Conservation (phyloP, 257 asterid species). For the Solanum verrucosum region DNA sequence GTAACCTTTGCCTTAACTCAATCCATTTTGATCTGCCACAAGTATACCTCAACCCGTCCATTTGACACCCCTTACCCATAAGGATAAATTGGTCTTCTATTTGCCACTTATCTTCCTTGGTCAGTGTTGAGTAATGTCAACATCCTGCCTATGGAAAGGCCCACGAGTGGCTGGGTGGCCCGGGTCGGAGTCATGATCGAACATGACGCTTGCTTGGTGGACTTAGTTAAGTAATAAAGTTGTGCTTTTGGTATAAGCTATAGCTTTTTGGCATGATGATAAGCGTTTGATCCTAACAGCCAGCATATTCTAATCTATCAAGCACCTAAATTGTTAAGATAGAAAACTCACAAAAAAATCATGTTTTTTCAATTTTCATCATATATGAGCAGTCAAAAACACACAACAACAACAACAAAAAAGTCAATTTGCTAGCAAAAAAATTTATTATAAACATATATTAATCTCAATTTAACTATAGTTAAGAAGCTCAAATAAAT, state of each 20-base stretch:
- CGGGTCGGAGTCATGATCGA: not conserved
- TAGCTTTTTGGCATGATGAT: not conserved
- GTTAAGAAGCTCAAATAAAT: not conserved
- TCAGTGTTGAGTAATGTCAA: not conserved
- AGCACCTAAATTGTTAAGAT: not conserved
- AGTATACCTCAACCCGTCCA: not conserved
- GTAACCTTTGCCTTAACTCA: not conserved
- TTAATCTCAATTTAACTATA: not conserved
- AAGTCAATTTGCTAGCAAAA: not conserved
- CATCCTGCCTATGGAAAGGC: not conserved
- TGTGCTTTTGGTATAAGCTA: not conserved
- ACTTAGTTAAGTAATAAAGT: not conserved
- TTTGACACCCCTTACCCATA: not conserved
- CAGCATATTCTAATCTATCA: not conserved
- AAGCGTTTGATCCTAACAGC: not conserved
- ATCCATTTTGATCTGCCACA: not conserved
- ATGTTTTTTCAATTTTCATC: not conserved
- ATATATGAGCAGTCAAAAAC: not conserved
- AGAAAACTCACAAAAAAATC: not conserved
- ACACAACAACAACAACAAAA: not conserved
- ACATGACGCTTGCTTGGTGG: not conserved
- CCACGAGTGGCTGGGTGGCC: not conserved
- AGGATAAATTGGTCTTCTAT: not conserved
- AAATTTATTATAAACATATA: not conserved
- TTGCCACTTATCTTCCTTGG: not conserved